phyloP scores from a whole-genome alignment of 2,329 filamentous ascomycete species.

The Epichloe glyceriae region DNA sequence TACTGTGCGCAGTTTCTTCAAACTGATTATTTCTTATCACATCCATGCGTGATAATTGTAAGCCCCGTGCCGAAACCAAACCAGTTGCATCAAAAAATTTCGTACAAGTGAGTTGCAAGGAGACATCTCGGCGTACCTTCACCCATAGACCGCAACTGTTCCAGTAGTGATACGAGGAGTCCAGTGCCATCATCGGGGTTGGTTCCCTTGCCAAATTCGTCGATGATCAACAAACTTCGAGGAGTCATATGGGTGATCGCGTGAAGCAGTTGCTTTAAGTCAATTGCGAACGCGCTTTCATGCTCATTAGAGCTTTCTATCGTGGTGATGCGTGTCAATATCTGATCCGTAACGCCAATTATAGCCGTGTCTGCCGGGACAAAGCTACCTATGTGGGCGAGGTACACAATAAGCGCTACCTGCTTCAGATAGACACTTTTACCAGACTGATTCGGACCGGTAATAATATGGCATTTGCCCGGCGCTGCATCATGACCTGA shows the following conservation, averaged over 20 bases:
- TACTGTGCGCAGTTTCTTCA: slow-evolving; percentile 41
- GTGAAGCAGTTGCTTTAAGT: slow-evolving; percentile 75
- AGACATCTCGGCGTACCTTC: slow-evolving; percentile 41
- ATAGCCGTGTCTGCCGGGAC: slow-evolving; percentile 66
- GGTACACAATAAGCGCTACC: slow-evolving; percentile 75
- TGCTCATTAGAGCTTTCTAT: slow-evolving; percentile 46
- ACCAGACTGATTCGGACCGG: slow-evolving; percentile 90
- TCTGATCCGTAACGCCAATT: slow-evolving; percentile 84
- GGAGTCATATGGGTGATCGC: slow-evolving; percentile 62
- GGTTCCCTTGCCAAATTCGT: slow-evolving; percentile 72
- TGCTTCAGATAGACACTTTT: slow-evolving; percentile 97
- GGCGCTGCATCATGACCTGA: not conserved
- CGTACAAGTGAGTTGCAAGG: slow-evolving; percentile 52
- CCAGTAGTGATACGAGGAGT: slow-evolving; percentile 42
- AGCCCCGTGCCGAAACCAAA: slow-evolving; percentile 32
- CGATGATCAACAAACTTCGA: slow-evolving; percentile 72
- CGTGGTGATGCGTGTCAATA: slow-evolving; percentile 74
- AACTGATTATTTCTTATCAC: slow-evolving; percentile 43
- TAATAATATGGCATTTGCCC: slow-evolving; percentile 55
- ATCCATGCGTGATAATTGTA: slow-evolving; percentile 60
- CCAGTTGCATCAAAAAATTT: slow-evolving; percentile 60
- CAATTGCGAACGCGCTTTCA: slow-evolving; percentile 57
- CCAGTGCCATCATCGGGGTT: slow-evolving; percentile 44
- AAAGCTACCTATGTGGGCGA: slow-evolving; percentile 87
- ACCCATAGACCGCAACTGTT: slow-evolving; percentile 38